A percentile compares a stretch with the other conserved stretches of the same genome.
These are phyloP conservation scores for Haematococcus sp. DNA, from an alignment of 139 green algal species.

Conservation along the genomic window DNA sequence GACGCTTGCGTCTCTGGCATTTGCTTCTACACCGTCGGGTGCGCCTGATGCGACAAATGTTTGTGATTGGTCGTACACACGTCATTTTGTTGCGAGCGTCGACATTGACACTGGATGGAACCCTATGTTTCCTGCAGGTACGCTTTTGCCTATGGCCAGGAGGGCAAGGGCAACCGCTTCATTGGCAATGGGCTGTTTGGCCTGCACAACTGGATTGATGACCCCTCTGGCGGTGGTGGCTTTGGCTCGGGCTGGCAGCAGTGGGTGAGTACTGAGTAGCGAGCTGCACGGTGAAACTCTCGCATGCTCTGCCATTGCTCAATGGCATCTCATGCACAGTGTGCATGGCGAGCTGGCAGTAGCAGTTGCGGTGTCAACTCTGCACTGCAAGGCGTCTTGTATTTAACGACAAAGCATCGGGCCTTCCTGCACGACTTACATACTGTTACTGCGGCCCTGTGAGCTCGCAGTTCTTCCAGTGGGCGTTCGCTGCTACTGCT, in stretches of 20 bases:
- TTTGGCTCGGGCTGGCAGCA: not conserved
- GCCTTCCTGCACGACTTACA: no score
- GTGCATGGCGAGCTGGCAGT: no score
- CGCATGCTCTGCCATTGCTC: not conserved
- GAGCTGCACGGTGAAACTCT: not conserved
- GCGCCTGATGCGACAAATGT: conserved; percentile 4
- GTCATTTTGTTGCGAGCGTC: no score
- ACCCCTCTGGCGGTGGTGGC: no score
- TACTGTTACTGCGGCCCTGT: no score
- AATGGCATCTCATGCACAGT: not conserved
- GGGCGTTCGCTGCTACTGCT: conserved; percentile 68
- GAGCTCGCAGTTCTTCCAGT: conserved; percentile 64
- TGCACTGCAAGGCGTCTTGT: no score
- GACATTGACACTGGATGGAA: no score
- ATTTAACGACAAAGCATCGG: no score
- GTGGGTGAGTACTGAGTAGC: not conserved
- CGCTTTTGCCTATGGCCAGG: conserved; percentile 65
- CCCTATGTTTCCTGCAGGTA: conserved; percentile 47
- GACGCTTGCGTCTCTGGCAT: conserved; percentile 71
- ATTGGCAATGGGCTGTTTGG: conserved; percentile 54
- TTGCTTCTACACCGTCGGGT: conserved; percentile 63
- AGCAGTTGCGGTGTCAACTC: no score
- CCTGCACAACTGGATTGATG: conserved; percentile 18
- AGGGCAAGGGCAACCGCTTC: conserved; percentile 53
- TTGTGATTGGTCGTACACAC: not conserved